Conservation (phyloP, 371 early-diverging fungal species). For the Syncephalastrum sp. region DNA sequence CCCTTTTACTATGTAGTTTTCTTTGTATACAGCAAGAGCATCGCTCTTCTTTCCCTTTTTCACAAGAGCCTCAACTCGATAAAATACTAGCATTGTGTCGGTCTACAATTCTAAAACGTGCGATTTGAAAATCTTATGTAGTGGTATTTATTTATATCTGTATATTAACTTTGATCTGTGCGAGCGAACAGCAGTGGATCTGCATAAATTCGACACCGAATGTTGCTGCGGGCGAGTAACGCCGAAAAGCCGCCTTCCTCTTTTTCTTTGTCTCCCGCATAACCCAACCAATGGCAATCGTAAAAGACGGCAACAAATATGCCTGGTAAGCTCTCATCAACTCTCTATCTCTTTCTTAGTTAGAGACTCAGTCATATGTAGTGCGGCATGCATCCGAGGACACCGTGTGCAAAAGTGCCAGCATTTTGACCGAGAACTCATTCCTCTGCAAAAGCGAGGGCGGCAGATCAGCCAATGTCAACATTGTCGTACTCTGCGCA, state of each 20-base stretch:
- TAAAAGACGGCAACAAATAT: conserved; percentile 24
- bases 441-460: conserved; percentile 28
- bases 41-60: too few relatives aligned
- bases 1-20: too few relatives aligned
- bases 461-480: conserved; percentile 35
- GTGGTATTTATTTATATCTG: too few relatives aligned
- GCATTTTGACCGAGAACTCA: conserved; percentile 23
- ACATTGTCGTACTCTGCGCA: conserved; percentile 33
- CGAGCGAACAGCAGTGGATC: too few relatives aligned
- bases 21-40: too few relatives aligned
- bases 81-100: too few relatives aligned
- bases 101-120: too few relatives aligned
- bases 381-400: conserved; percentile 33
- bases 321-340: conserved; percentile 21
- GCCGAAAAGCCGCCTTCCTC: background rate
- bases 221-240: background rate
- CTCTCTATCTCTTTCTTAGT: background rate
- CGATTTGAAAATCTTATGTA: too few relatives aligned
- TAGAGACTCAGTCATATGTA: background rate
- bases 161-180: too few relatives aligned
- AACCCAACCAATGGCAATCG: conserved; percentile 19
- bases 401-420: conserved; percentile 36
- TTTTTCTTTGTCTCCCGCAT: background rate
- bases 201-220: background rate
- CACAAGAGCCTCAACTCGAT: too few relatives aligned